These are phyloP conservation scores for Sporobolomyces pararoseus DNA, from an alignment of 768 basidiomycete species.

Conservation along the genomic window DNA sequence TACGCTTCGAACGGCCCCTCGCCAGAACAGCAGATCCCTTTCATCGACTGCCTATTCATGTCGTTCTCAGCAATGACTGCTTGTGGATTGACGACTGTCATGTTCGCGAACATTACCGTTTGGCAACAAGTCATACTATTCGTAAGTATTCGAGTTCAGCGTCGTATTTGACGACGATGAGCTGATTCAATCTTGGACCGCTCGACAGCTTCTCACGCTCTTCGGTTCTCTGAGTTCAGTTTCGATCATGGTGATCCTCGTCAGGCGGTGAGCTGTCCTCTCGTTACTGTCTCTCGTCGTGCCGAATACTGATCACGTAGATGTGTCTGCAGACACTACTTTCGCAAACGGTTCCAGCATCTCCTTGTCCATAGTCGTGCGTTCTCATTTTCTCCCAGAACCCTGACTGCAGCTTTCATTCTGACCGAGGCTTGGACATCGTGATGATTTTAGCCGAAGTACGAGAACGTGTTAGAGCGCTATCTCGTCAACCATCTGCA, in stretches of 20 bases:
- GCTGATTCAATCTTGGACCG: constrained; percentile 52
- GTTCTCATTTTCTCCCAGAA: background rate
- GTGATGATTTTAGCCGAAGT: too few species aligned
- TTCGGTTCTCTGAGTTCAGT: constrained; percentile 15
- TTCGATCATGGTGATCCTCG: constrained; percentile 24
- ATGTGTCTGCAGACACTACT: background rate
- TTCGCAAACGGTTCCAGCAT: constrained; percentile 11
- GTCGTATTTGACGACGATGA: too few species aligned
- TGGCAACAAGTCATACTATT: constrained; percentile 54
- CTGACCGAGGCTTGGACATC: too few species aligned
- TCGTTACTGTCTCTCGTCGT: too few species aligned
- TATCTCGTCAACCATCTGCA: background rate
- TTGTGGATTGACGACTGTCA: constrained; percentile 51
- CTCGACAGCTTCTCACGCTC: constrained; percentile 15
- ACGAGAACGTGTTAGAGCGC: background rate
- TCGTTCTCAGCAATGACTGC: constrained; percentile 74
- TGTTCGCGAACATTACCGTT: constrained; percentile 44
- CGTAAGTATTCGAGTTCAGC: constrained; percentile 64
- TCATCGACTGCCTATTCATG: constrained; percentile 73
- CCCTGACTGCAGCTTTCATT: constrained; percentile 1
- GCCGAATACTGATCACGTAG: background rate
- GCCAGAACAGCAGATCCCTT: constrained; percentile 61
- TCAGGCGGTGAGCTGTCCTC: constrained; percentile 22
- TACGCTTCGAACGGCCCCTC: constrained; percentile 67
- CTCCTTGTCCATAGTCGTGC: constrained; percentile 8